Base-by-base conservation (phyloP, 768 basidiomycete genomes). In the Russula brevipes region DNA sequence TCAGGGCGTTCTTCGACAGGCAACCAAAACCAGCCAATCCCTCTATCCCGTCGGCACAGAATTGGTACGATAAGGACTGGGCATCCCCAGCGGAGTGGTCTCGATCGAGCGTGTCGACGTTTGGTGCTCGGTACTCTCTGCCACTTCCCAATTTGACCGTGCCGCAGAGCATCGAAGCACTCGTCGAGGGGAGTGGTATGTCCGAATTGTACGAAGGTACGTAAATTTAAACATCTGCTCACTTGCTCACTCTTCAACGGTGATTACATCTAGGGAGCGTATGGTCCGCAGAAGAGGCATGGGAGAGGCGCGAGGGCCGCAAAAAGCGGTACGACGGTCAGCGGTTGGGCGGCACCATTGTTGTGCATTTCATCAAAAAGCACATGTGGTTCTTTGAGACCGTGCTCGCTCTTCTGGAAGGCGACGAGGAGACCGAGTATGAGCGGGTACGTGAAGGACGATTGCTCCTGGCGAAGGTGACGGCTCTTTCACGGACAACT, bases 351-450 rank as follows among this genome's bases (percentile, higher is more conserved):
- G 97, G 96, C 5, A 99, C 96, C 2, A 82, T 95, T 51, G 90
- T 94, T 24, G 94, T 99, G 56, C 96, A 99, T 76, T 98, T 92
- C 73, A 88, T 99, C 80, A 99, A 98, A 85, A 89, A 92, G 73
- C 86, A 91, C 67, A 89, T 91, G 77, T 99, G 96, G 96, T 98
- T 90, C 76, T 74, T 94, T 68, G 96, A 99, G 77, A 91, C 95
- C 5, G 91, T 93, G 11, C 76, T 94, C 11, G 94, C 93, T 17
- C 78, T 99, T 31, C 78, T 98, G 35, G 91, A 89, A 57, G 83
- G 86, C n/a, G 83, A 86, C 36, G 87, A 92, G 63, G 76, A 82
- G 61, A 86, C 85, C 10, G 85, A 88, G 68, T 59, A 68, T 39
- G 76, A 77, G 63, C 47, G 57, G 49, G 17, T 45, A 58, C 51